Base-by-base conservation (phyloP, 257 asterid genomes). In the Misopates orontium region DNA sequence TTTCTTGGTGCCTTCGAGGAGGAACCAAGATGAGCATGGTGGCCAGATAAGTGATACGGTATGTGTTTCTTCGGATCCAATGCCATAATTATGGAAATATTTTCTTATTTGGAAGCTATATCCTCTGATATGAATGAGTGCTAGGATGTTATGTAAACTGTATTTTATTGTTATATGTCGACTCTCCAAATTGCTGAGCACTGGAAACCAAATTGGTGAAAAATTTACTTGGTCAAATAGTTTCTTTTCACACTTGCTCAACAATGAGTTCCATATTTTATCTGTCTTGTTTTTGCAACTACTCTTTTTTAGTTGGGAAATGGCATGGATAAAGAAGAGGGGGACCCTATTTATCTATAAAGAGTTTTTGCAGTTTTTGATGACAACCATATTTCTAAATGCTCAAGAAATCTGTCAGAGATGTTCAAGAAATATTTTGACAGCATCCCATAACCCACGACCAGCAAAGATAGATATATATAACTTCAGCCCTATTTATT, bases 31-130 rank as follows among this genome's bases (percentile, higher is more conserved):
- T 66, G 97, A 84, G 55, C 84, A 75, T 69, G 65, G 75, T 58
- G 85, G 79, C 59, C 88, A 68, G 71, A 75, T 57, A 67, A 86
- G 87, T 69, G 91, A 88, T 77, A 78, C 75, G 97, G 99, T 94
- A 90, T 78, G 95, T 80, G 64, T 68, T 70, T 78, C 76, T 73
- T 75, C 74, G 74, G 75, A 56, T 65, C 75, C 71, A 71, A 71
- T 64, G 69, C 57, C 71, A 66, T 71, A 58, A 76, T 78, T 53
- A 11, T 62, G 66, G 66, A 53, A 59, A 69, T 63, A 55, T 9
- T 58, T 41, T 53, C 53, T 73, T 53, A 18, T 57, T 57, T 24
- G 41, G 64, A 60, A 66, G 69, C 66, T 79, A 48, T 64, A 77
- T 53, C 51, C 64, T 66, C 58, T 66, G 58, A 56, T 52, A 50